Percentiles rank a stretch among this genome's conserved stretches.
Evolutionary conservation across 768 basidiomycete species (phyloP).

Genomic region (Lentinula detonsa): DNA sequence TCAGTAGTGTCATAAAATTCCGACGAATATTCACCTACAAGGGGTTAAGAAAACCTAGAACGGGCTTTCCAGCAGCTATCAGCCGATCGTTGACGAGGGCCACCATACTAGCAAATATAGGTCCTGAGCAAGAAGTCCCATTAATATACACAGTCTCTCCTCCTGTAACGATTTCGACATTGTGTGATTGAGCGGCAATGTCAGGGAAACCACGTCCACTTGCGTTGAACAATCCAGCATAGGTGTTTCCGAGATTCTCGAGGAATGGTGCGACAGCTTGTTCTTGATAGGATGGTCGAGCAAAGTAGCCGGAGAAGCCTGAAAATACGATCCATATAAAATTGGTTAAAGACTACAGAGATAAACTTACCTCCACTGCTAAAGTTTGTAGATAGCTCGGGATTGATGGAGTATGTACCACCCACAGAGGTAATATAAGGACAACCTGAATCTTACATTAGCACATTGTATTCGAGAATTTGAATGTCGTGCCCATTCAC

Average conservation of each 20-base stretch:
- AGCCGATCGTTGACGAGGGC: conserved; percentile 40
- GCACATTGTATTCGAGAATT: neutral
- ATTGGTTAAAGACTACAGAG: too few species aligned
- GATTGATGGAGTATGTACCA: conserved; percentile 25
- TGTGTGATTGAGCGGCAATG: conserved; percentile 8
- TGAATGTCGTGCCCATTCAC: neutral
- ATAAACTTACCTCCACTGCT: conserved; percentile 1
- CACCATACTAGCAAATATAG: conserved; percentile 39
- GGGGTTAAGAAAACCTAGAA: conserved; percentile 41
- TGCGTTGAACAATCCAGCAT: conserved; percentile 35
- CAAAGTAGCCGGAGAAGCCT: conserved; percentile 13
- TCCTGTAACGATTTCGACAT: conserved; percentile 6
- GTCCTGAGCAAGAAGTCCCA: conserved; percentile 40
- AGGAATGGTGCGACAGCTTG: conserved; percentile 26
- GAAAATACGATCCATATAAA: too few species aligned
- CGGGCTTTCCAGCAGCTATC: conserved; percentile 20
- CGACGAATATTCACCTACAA: conserved; percentile 12
- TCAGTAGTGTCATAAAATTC: neutral
- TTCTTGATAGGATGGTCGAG: conserved; percentile 33
- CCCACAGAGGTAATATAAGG: conserved; percentile 32
- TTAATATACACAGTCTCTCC: conserved; percentile 10
- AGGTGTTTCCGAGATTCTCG: conserved; percentile 22
- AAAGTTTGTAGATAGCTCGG: conserved; percentile 13
- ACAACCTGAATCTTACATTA: conserved; percentile 10
- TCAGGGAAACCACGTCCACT: conserved; percentile 18